phyloP scores from a whole-genome alignment of 257 asterid species.

The Scutellaria barbata region DNA sequence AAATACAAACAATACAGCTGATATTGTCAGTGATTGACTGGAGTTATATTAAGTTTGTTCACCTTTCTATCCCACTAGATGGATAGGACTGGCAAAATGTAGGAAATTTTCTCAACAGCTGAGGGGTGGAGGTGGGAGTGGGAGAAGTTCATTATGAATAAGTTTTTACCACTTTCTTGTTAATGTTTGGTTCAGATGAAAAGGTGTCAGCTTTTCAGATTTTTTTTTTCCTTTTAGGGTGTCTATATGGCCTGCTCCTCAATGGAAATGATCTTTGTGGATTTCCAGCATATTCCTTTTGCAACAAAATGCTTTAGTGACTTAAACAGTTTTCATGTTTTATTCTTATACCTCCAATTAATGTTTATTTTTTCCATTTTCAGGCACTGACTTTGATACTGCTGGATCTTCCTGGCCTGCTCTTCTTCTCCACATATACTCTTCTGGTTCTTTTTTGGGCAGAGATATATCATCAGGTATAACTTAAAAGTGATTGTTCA shows the following conservation, averaged over 20 bases:
- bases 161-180: slow-evolving; percentile 19
- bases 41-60: slow-evolving; percentile 2
- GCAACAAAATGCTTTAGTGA: slow-evolving; percentile 24
- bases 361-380: slow-evolving; percentile 20
- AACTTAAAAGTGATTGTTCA: slow-evolving; percentile 41
- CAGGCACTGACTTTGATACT: slow-evolving; percentile 70
- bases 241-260: slow-evolving; percentile 13
- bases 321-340: slow-evolving; percentile 21
- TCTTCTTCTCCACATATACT: slow-evolving; percentile 88
- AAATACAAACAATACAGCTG: not conserved
- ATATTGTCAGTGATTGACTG: not conserved
- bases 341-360: slow-evolving; percentile 6
- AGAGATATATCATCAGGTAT: slow-evolving; percentile 93
- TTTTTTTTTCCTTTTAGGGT: slow-evolving; percentile 4
- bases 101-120: slow-evolving; percentile 16
- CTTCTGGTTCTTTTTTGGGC: slow-evolving; percentile 97
- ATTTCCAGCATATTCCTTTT: slow-evolving; percentile 14
- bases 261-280: slow-evolving; percentile 20
- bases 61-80: slow-evolving; percentile 13
- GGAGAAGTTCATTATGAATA: slow-evolving; percentile 17
- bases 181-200: slow-evolving; percentile 31
- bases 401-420: slow-evolving; percentile 90
- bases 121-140: slow-evolving; percentile 2
- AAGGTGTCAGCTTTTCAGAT: slow-evolving; percentile 4
- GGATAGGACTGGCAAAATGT: not conserved